Percentiles rank a stretch among this genome's conserved stretches.
Conservation (phyloP, 2,329 filamentous ascomycete species). For the Geoglossum cookeanum region DNA sequence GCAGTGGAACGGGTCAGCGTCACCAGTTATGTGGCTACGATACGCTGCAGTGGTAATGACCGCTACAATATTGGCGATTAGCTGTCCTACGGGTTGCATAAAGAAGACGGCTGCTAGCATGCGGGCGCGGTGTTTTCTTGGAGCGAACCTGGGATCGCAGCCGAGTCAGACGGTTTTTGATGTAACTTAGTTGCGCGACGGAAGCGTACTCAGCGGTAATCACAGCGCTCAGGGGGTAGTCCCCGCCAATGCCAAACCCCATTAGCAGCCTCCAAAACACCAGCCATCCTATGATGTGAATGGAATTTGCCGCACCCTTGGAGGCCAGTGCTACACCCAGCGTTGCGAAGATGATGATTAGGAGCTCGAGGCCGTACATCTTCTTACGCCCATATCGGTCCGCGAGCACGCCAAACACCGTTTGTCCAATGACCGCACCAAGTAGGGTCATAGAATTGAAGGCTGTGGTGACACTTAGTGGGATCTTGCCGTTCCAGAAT, state of each 20-base stretch:
- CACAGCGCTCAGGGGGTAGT: conserved; percentile 47
- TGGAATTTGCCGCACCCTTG: conserved; percentile 22
- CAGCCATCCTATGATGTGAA: conserved; percentile 26
- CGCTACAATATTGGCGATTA: conserved; percentile 28
- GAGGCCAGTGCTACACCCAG: conserved; percentile 28
- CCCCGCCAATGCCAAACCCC: conserved; percentile 35
- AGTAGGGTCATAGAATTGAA: conserved; percentile 28
- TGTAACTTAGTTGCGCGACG: not conserved
- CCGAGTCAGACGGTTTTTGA: not conserved
- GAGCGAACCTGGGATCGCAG: conserved; percentile 16
- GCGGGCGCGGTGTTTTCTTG: conserved; percentile 41
- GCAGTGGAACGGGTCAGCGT: conserved; percentile 14
- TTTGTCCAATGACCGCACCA: conserved; percentile 28
- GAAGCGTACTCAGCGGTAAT: conserved; percentile 39
- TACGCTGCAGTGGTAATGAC: conserved; percentile 26
- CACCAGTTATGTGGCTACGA: conserved; percentile 15
- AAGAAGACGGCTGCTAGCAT: conserved; percentile 51
- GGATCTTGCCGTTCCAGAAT: conserved; percentile 20
- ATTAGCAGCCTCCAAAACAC: conserved; percentile 15
- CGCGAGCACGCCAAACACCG: conserved; percentile 27
- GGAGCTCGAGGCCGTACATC: conserved; percentile 31
- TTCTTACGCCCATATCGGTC: conserved; percentile 29
- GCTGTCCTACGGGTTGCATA: conserved; percentile 50
- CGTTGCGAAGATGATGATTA: conserved; percentile 27
- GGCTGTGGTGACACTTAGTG: conserved; percentile 18